These are phyloP conservation scores for Fraxinus paxiana DNA, from an alignment of 305 asterid species.

Conservation along the genomic window DNA sequence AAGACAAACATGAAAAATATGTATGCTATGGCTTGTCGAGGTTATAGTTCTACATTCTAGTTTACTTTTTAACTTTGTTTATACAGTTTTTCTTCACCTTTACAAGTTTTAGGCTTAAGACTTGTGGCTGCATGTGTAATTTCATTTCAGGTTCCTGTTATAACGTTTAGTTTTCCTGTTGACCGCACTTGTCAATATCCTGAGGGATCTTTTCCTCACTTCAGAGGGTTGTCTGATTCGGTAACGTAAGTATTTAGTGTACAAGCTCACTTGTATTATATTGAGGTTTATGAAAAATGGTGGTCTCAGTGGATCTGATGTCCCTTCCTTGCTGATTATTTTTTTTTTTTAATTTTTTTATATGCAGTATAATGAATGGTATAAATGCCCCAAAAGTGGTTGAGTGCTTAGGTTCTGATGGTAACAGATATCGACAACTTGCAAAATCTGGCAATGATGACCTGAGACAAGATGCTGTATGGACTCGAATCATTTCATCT, in stretches of 20 bases:
- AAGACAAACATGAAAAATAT: not conserved
- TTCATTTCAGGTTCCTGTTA: constrained; percentile 83
- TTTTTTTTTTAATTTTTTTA: constrained; percentile 13
- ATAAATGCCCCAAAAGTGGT: constrained; percentile 97
- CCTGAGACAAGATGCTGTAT: constrained; percentile 98
- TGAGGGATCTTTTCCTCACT: constrained; percentile 86
- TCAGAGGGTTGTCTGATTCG: constrained; percentile 85
- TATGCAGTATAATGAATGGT: constrained; percentile 89
- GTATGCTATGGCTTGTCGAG: not conserved
- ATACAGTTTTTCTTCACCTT: not conserved
- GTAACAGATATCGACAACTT: constrained; percentile 80
- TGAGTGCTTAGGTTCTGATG: constrained; percentile 94
- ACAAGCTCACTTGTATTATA: constrained; percentile 9
- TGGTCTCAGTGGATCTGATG: not conserved
- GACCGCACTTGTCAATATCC: constrained; percentile 80
- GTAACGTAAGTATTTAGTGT: constrained; percentile 61
- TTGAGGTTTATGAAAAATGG: not conserved
- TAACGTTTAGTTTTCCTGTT: constrained; percentile 79
- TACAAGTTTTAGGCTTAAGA: constrained; percentile 6
- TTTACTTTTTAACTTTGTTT: not conserved
- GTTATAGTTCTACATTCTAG: not conserved
- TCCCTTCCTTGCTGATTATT: constrained; percentile 24
- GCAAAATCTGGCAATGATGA: constrained; percentile 99
- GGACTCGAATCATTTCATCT: constrained; percentile 30
- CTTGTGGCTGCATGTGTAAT: constrained; percentile 25